Percentiles rank a stretch among this genome's conserved stretches.
These are phyloP conservation scores for Microdochium nivale DNA, from an alignment of 2,329 filamentous ascomycete genomes.

Conservation along the genomic window DNA sequence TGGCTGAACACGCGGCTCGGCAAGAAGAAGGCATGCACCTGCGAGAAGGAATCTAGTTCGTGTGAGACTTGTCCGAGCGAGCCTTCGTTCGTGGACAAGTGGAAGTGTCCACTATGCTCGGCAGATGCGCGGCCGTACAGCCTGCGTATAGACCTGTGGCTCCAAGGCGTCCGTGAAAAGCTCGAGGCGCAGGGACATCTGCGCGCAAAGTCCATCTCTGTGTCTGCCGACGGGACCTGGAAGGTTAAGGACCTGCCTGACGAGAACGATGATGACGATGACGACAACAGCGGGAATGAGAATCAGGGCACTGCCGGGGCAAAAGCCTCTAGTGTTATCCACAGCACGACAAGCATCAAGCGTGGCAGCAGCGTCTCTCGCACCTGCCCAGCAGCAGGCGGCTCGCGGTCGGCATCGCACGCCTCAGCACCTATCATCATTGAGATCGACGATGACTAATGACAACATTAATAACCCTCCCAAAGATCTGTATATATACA, in stretches of 20 bases:
- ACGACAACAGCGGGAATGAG: slow-evolving; percentile 15
- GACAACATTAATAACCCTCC: no score
- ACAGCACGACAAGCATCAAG: background rate
- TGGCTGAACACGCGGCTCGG: slow-evolving; percentile 62
- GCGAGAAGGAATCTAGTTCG: slow-evolving; percentile 21
- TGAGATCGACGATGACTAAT: no score
- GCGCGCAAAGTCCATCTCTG: slow-evolving; percentile 49
- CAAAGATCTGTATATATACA: no score
- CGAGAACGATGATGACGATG: slow-evolving; percentile 19
- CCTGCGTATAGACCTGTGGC: slow-evolving; percentile 67
- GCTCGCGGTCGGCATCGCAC: no score
- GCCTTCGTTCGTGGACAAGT: slow-evolving; percentile 57
- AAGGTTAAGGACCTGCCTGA: slow-evolving; percentile 27
- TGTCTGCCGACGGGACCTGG: slow-evolving; percentile 61
- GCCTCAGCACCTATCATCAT: no score
- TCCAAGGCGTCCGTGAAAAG: slow-evolving; percentile 50
- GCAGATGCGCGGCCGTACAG: slow-evolving; percentile 66
- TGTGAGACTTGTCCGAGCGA: slow-evolving; percentile 30
- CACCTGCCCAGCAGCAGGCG: no score
- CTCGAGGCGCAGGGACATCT: slow-evolving; percentile 41
- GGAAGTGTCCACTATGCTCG: slow-evolving; percentile 81
- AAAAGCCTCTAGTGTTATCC: background rate
- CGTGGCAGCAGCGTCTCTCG: background rate
- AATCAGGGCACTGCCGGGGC: no score
- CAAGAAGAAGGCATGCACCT: slow-evolving; percentile 28